Evolutionary conservation across 805 yeast genomes (phyloP), one percentile per base, ranked within the genome.

Genomic region (Wickerhamomyces queroliae): DNA sequence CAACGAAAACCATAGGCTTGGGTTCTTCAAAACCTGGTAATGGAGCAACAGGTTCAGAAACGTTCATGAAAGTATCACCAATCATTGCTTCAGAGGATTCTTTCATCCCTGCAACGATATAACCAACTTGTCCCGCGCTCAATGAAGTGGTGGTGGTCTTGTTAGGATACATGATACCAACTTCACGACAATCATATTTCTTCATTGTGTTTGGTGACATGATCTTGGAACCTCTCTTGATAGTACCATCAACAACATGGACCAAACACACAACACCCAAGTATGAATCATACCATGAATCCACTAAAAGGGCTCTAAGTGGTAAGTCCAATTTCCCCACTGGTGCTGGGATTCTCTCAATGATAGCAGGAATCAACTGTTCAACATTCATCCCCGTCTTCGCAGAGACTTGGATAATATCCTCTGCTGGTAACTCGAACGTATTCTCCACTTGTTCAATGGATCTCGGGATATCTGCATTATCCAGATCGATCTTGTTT

Each of bases 1-100:
- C 98, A 36, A 91, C 95, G 59, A 91, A 93, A 8, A 91, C 98
- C 98, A 93, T 93, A 1, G 98, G 96, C 60, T 93, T 90, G 1
- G 95, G 90, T 52, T 88, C 96, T 61, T 90, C 97, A 59, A 91
- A 93, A 1, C 98, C 98, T 1, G 95, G 96, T 20, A 91, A 68
- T 2, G 96, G 82, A 46, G 80, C 86, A 2, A 84, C 79, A 30
- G 69, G 71, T 18, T 61, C 56, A 5, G 83, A 83, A 11, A 67
- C 64, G 41, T 74, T 78, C 72, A 78, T 76, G 46, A 88, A 73
- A 0, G 99, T 91, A 57, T 91, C 99, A 25, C 99, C 99, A 41
- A 89, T 81, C 53, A 80, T 72, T 0, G 96, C 96, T 50, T 90
- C 96, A 17, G 76, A 64, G 2, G 95, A 81, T 46, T 81, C 78